A percentile compares a stretch with the other conserved stretches of the same genome.
phyloP scores from a whole-genome alignment of 257 asterid species.

The Solanum paucissectum region DNA sequence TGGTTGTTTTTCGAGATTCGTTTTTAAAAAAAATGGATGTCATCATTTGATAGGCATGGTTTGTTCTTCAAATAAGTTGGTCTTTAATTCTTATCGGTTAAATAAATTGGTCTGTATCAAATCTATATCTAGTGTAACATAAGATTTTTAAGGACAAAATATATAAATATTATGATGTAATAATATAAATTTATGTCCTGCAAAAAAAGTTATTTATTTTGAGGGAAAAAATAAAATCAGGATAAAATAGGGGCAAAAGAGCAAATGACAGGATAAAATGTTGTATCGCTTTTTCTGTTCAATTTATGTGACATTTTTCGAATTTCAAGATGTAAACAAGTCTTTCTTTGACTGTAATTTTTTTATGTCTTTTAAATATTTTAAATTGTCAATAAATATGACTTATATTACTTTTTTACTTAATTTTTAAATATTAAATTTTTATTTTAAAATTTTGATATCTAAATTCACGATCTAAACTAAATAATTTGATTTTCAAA shows the following conservation, averaged over 20 bases:
- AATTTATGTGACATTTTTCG: too few species aligned
- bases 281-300: background rate
- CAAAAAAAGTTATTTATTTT: background rate
- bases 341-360: fast-evolving
- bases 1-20: background rate
- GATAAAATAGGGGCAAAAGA: background rate
- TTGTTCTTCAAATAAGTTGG: background rate
- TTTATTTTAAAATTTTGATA: background rate
- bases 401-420: too few species aligned
- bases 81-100: background rate
- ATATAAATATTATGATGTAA: background rate
- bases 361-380: background rate
- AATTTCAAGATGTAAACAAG: background rate
- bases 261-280: background rate
- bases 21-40: background rate
- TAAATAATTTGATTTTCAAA: too few species aligned
- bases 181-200: too few species aligned
- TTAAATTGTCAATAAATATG: background rate
- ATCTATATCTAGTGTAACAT: background rate
- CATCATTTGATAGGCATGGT: background rate
- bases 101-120: background rate
- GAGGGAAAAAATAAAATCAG: background rate
- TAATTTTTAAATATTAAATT: too few species aligned
- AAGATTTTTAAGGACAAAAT: background rate
- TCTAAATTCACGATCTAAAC: too few species aligned